Base-by-base conservation (phyloP, 164 flowering plant genomes). In the Vitis cinerea region DNA sequence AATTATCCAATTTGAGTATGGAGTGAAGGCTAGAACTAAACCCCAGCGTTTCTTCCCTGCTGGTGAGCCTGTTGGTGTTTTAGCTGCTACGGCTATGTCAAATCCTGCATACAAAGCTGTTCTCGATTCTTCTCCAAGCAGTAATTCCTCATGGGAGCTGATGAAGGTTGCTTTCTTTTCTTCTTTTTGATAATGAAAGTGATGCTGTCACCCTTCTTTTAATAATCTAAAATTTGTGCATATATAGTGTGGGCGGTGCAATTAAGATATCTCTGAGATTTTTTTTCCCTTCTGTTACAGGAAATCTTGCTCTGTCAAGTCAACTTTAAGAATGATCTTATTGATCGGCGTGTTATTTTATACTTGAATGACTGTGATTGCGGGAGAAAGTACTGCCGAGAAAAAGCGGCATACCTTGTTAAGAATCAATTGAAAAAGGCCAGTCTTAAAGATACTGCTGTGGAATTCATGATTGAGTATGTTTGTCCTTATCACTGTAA, bases 41-140 rank as follows among this genome's bases (percentile, higher is more conserved):
- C n/a, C n/a, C n/a, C n/a, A n/a, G n/a, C n/a, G n/a, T 61, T 63
- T 83, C 56, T 84, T 80, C 70, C 89, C 87, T 72, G 83, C 97
- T 68, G 99, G 99, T 61, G 98, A 94, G 48, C 96, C 98, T 67
- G 98, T 91, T 61, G 97, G 99, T 47, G 90, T 91, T 1, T 79
- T 92, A 54, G 97, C 99, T 66, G 98, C 99, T 48, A 92, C 98
- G 13, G 93, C 99, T 3, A 88, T 94, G 83, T 94, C 99, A 19
- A 94, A 88, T 81, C 99, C 98, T 74, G 94, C 98, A 44, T 92
- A 94, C 70, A 92, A 90, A 73, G 99, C 97, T 11, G 97, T 94
- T 72, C 89, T 94, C 68, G 97, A 92, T 83, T 90, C 99, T 56
- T 84, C 93, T 66, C 85, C 91, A 17, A 92, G 88, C 63, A 94